These are phyloP conservation scores for Peltaster fructicola DNA, from an alignment of 2,329 filamentous ascomycete genomes.

Conservation along the genomic window DNA sequence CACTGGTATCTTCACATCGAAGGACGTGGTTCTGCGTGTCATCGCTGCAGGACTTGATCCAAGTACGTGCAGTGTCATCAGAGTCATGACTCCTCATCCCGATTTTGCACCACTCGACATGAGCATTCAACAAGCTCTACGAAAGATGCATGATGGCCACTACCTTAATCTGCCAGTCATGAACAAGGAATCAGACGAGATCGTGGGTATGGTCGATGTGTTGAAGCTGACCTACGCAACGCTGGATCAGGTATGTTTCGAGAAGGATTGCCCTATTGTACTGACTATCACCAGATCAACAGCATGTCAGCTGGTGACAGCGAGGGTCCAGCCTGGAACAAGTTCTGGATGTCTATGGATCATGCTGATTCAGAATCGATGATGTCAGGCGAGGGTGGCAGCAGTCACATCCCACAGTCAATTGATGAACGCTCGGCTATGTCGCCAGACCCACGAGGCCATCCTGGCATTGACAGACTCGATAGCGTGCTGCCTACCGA, in stretches of 20 bases:
- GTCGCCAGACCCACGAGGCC: constrained; percentile 56
- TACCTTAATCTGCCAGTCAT: constrained; percentile 97
- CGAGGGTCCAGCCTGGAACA: constrained; percentile 97
- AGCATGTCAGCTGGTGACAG: constrained; percentile 76
- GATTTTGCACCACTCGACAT: constrained; percentile 98
- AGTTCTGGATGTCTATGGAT: constrained; percentile 95
- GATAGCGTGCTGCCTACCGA: constrained; percentile 86
- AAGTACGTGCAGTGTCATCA: constrained; percentile 85
- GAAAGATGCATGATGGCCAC: constrained; percentile 99
- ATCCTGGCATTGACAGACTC: constrained; percentile 42
- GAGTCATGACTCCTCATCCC: constrained; percentile 97
- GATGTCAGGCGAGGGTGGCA: constrained; percentile 77
- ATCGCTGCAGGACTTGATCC: constrained; percentile 94
- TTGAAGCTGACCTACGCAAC: constrained; percentile 96
- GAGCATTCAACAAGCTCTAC: constrained; percentile 92
- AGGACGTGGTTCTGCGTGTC: constrained; percentile 93
- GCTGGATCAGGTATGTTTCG: constrained; percentile 59
- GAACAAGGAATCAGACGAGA: constrained; percentile 80
- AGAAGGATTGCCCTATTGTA: not conserved
- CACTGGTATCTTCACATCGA: constrained; percentile 98
- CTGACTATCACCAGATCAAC: constrained; percentile 42
- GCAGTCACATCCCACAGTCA: constrained; percentile 48
- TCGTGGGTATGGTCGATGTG: constrained; percentile 98
- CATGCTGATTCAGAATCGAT: constrained; percentile 89
- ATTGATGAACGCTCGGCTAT: constrained; percentile 57